Percentiles rank a stretch among this genome's conserved stretches.
Evolutionary conservation across 768 basidiomycete species (phyloP).

Genomic region (Termitomyces eurrhizus): DNA sequence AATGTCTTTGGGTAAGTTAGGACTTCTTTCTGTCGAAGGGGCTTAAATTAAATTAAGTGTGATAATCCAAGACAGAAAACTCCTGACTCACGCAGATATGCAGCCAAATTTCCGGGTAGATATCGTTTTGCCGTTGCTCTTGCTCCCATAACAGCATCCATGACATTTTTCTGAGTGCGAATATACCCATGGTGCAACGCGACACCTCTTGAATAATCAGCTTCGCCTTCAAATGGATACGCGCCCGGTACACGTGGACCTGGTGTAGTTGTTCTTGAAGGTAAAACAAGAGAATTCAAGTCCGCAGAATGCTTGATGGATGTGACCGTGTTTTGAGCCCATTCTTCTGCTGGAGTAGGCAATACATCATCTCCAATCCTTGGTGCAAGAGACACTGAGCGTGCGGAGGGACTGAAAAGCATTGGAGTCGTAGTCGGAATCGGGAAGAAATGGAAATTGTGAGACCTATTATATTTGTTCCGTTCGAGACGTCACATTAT

Average conservation of each 20-base stretch:
- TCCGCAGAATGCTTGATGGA: slow-evolving; percentile 10
- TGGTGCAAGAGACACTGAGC: slow-evolving; percentile 8
- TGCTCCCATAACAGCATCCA: slow-evolving; percentile 17
- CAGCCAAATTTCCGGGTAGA: slow-evolving; percentile 1
- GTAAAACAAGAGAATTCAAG: not conserved
- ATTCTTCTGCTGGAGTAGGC: slow-evolving; percentile 15
- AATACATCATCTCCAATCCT: slow-evolving; percentile 8
- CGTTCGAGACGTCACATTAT: slow-evolving; percentile 1
- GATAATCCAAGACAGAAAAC: not conserved
- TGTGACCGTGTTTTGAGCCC: slow-evolving; percentile 9
- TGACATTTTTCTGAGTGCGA: slow-evolving; percentile 19
- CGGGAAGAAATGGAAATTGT: not conserved
- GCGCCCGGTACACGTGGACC: slow-evolving; percentile 17
- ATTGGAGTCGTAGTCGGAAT: not conserved
- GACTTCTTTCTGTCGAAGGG: not conserved
- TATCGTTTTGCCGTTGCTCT: slow-evolving; percentile 20
- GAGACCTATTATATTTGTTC: not conserved
- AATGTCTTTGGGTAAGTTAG: too few species aligned
- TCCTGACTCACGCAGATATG: slow-evolving; percentile 15
- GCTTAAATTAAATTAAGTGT: not conserved
- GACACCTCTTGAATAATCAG: not conserved
- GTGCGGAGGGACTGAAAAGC: not conserved
- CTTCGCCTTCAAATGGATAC: slow-evolving; percentile 9
- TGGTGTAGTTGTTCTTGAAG: slow-evolving; percentile 7
- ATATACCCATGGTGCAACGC: slow-evolving; percentile 18